Base-by-base conservation (phyloP, 805 yeast species). In the Grigorovia humatica region DNA sequence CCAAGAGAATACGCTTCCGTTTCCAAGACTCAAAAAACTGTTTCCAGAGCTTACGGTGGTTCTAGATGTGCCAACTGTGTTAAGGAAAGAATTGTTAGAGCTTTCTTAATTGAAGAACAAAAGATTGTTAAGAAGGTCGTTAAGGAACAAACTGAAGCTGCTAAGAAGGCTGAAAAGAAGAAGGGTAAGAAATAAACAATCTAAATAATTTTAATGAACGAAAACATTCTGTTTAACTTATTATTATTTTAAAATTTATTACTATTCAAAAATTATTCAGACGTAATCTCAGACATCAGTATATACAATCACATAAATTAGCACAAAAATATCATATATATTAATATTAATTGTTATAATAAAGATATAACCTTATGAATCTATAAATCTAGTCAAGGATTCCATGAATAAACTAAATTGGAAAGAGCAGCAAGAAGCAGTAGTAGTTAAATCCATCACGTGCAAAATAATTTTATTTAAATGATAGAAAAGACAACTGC, bases 41-140 rank as follows among this genome's bases (percentile, higher is more conserved):
- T 93, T 67, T 90, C 91, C 73, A 93, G 99, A 84, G 90, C 96
- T 69, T 93, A 93, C 91, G 99, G 99, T 82, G 99, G 99, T 77
- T 83, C 88, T 72, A 85, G 86, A 82, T 88, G 93, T 81, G 96
- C 91, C 76, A 88, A 81, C 88, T 88, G 96, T 81, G 98, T 91
- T 74, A 91, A 91, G 85, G 96, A 91, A 80, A 88, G 97, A 85
- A 84, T 93, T 70, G 91, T 91, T 75, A 91, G 99, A 81, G 97
- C 99, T 72, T 93, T 93, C 89, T 85, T 93, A 76, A 88, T 93
- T 67, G 99, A 95, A 82, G 99, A 93, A 82, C 98, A 93, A 82
- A 95, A 93, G 88, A 90, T 93, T 65, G 99, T 93, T 74, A 95
- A 93, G 90, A 89, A 95, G 80, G 96, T 93, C 70, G 85, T 93